These are phyloP conservation scores for Starmerella cellae DNA, from an alignment of 805 yeast genomes.

Conservation along the genomic window DNA sequence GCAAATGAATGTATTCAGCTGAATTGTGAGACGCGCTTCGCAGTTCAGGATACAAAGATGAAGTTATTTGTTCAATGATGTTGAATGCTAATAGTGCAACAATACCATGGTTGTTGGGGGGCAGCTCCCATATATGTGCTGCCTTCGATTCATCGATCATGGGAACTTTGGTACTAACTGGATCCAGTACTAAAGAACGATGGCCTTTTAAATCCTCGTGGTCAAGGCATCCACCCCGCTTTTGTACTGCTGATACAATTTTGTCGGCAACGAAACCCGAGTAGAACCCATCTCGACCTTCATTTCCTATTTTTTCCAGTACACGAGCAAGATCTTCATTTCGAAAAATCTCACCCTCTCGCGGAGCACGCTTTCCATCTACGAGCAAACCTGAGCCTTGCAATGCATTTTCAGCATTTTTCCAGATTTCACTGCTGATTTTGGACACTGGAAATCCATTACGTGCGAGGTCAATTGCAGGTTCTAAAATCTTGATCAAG, in stretches of 20 bases:
- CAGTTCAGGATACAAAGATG: slow-evolving; percentile 35
- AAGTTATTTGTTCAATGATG: slow-evolving; percentile 40
- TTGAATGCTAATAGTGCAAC: slow-evolving; percentile 65
- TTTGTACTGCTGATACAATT: slow-evolving; percentile 41
- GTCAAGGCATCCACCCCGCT: slow-evolving; percentile 44
- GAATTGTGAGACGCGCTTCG: slow-evolving; percentile 42
- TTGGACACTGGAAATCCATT: slow-evolving; percentile 53
- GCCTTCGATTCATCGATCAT: slow-evolving; percentile 23
- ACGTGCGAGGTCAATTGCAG: slow-evolving; percentile 49
- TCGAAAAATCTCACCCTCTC: slow-evolving; percentile 42
- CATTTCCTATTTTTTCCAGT: slow-evolving; percentile 37
- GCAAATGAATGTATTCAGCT: slow-evolving; percentile 50
- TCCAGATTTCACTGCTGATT: slow-evolving; percentile 43
- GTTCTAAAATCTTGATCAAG: slow-evolving; percentile 37
- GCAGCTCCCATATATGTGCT: slow-evolving; percentile 59
- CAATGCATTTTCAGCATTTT: slow-evolving; percentile 31
- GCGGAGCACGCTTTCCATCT: slow-evolving; percentile 34
- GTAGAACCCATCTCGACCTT: slow-evolving; percentile 57
- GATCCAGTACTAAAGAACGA: slow-evolving; percentile 50
- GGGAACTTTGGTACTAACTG: slow-evolving; percentile 30
- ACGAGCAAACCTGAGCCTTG: slow-evolving; percentile 27
- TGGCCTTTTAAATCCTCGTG: slow-evolving; percentile 46
- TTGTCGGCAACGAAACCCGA: slow-evolving; percentile 56
- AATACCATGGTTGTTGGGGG: slow-evolving; percentile 74
- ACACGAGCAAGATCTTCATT: slow-evolving; percentile 44